Conservation (phyloP, 192 early-diverging fungal species). For the Mortierella antarctica region DNA sequence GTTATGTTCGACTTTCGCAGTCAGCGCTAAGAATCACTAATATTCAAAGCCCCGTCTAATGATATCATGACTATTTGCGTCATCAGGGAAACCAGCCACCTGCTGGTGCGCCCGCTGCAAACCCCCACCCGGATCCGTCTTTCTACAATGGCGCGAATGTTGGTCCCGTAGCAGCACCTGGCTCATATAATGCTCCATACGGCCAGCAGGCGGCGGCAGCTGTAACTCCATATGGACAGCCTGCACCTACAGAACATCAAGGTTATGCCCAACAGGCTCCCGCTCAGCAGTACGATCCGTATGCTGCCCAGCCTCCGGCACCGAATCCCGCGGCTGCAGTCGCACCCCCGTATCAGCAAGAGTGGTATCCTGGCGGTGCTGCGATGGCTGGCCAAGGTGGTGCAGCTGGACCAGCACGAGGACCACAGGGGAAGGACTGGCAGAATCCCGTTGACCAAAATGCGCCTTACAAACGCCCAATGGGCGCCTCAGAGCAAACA, state of each 20-base stretch:
- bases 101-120: conserved; percentile 19
- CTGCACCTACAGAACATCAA: conserved; percentile 9
- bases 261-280: conserved; percentile 18
- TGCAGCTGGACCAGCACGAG: conserved; percentile 17
- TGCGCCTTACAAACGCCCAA: conserved; percentile 37
- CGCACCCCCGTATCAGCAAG: conserved; percentile 35
- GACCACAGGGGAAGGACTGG: conserved; percentile 31
- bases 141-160: conserved; percentile 19
- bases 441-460: conserved; percentile 18
- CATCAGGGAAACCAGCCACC: conserved; percentile 30
- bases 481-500: conserved; percentile 17
- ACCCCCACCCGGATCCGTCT: conserved; percentile 3
- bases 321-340: background rate
- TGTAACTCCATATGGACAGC: conserved; percentile 15
- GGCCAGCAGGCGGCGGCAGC: conserved; percentile 21
- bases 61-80: too few species aligned
- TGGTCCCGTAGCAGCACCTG: conserved; percentile 11
- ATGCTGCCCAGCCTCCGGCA: conserved; percentile 23
- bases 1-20: background rate
- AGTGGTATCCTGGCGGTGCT: conserved; percentile 33
- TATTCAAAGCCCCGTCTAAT: too few species aligned
- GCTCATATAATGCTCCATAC: conserved; percentile 16
- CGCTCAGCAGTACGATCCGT: conserved; percentile 25
- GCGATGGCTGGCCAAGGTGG: conserved; percentile 3
- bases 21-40: too few species aligned